Conservation (phyloP, 768 basidiomycete species). For the Auricularia sp. region DNA sequence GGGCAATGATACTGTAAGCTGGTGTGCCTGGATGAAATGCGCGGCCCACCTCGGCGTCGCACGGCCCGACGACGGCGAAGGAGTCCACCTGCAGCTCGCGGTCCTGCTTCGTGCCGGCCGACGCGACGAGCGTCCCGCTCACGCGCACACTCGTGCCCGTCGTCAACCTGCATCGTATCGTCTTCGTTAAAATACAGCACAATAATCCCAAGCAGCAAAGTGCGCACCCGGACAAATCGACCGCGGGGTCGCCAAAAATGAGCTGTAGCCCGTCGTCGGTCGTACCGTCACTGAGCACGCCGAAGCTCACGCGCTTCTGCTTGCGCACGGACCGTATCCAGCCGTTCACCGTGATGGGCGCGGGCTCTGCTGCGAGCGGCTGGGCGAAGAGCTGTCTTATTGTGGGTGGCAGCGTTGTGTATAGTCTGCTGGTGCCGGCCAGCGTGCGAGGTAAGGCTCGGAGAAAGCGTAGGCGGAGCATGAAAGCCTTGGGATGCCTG, state of each 20-base stretch:
- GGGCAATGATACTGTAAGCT: too few species aligned
- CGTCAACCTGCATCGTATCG: slow-evolving; percentile 33
- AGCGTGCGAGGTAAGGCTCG: too few species aligned
- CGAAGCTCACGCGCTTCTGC: slow-evolving; percentile 85
- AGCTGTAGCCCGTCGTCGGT: slow-evolving; percentile 62
- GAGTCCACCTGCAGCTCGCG: slow-evolving; percentile 42
- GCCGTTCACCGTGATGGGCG: slow-evolving; percentile 45
- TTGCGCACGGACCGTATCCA: slow-evolving; percentile 81
- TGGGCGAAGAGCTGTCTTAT: background rate
- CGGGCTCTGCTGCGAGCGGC: background rate
- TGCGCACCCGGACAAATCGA: slow-evolving; percentile 5
- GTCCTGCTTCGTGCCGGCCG: slow-evolving; percentile 40
- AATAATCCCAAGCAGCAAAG: too few species aligned
- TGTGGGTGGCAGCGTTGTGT: background rate
- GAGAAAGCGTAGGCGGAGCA: too few species aligned
- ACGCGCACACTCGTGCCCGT: slow-evolving; percentile 49
- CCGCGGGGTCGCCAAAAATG: slow-evolving; percentile 44
- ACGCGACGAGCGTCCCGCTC: slow-evolving; percentile 34
- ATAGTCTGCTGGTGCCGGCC: background rate
- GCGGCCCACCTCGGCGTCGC: slow-evolving; percentile 40
- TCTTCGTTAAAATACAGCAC: too few species aligned
- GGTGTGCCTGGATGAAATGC: too few species aligned
- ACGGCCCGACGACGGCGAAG: slow-evolving; percentile 42
- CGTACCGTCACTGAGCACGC: slow-evolving; percentile 74
- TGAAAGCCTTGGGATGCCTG: too few species aligned